Percentiles rank a stretch among this genome's conserved stretches.
These are phyloP conservation scores for Penstemon davidsonii DNA, from an alignment of 257 asterid species.

Conservation along the genomic window DNA sequence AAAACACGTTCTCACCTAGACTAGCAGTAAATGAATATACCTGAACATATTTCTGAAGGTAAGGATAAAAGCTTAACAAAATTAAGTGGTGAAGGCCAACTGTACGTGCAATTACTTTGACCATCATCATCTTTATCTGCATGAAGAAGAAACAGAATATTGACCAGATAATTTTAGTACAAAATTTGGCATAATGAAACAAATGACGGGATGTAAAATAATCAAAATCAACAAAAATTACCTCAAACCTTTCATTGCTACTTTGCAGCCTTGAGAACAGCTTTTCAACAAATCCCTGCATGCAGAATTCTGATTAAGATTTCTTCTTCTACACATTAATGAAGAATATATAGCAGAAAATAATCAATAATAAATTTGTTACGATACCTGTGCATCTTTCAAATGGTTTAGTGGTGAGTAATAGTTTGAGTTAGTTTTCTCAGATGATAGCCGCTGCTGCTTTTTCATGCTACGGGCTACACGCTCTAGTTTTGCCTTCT, in stretches of 20 bases:
- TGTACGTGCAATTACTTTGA: slow-evolving; percentile 82
- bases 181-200: background rate
- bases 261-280: slow-evolving; percentile 80
- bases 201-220: slow-evolving; percentile 8
- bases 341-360: slow-evolving; percentile 22
- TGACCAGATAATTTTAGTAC: slow-evolving; percentile 2
- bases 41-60: slow-evolving; percentile 85
- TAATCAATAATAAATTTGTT: background rate
- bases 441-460: slow-evolving; percentile 79
- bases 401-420: slow-evolving; percentile 88
- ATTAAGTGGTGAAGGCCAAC: slow-evolving; percentile 86
- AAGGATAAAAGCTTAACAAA: slow-evolving; percentile 68
- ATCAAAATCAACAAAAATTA: slow-evolving; percentile 31
- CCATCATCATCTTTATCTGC: slow-evolving; percentile 88
- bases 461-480: slow-evolving; percentile 87
- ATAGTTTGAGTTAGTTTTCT: slow-evolving; percentile 51
- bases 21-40: slow-evolving; percentile 37
- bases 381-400: slow-evolving; percentile 87
- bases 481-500: slow-evolving; percentile 93
- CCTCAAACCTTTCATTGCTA: slow-evolving; percentile 79
- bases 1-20: slow-evolving; percentile 24
- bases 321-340: slow-evolving; percentile 4
- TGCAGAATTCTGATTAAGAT: slow-evolving; percentile 27
- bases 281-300: slow-evolving; percentile 89
- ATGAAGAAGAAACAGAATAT: slow-evolving; percentile 18